phyloP scores from a whole-genome alignment of 805 yeast genomes.

The Starmerella etchellsii region DNA sequence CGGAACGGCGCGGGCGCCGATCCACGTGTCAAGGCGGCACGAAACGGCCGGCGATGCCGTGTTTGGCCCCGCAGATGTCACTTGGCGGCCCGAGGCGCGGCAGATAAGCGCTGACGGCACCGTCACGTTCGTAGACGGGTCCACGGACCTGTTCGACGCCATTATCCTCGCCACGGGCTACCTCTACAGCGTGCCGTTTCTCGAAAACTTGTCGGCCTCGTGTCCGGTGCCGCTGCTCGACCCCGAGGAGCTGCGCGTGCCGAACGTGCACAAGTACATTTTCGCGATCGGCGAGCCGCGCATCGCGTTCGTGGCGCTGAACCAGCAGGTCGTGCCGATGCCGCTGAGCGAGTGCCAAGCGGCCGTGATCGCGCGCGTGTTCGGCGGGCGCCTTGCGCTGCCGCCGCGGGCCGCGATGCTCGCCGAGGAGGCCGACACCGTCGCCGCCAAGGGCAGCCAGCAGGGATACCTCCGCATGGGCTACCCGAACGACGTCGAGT shows the following conservation, averaged over 20 bases:
- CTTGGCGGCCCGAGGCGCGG: slow-evolving; percentile 26
- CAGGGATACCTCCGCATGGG: slow-evolving; percentile 40
- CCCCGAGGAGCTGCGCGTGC: slow-evolving; percentile 36
- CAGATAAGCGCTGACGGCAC: slow-evolving; percentile 30
- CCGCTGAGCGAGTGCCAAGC: slow-evolving; percentile 45
- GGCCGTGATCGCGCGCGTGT: slow-evolving; percentile 47
- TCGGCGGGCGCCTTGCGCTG: slow-evolving; percentile 40
- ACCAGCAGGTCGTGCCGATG: slow-evolving; percentile 25
- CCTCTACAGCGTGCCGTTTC: slow-evolving; percentile 49
- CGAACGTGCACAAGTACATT: slow-evolving; percentile 47
- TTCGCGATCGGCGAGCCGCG: slow-evolving; percentile 49
- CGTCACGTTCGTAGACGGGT: slow-evolving; percentile 40
- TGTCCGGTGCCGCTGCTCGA: slow-evolving; percentile 5
- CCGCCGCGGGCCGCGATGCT: slow-evolving; percentile 40
- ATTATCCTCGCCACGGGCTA: slow-evolving; percentile 69
- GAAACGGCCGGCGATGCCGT: slow-evolving; percentile 29
- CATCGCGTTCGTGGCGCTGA: slow-evolving; percentile 45
- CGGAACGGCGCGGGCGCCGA: slow-evolving; percentile 27
- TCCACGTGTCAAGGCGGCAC: slow-evolving; percentile 39
- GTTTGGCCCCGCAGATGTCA: slow-evolving; percentile 29
- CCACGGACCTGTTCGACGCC: slow-evolving; percentile 36
- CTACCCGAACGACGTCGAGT: slow-evolving; percentile 47
- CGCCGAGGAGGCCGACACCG: slow-evolving; percentile 31
- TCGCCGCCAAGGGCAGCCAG: slow-evolving; percentile 36
- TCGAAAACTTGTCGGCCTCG: slow-evolving; percentile 27